Evolutionary conservation across 2,329 filamentous ascomycete species (phyloP), one percentile per base, ranked within the genome.

Genomic region (Fusarium penzigii): DNA sequence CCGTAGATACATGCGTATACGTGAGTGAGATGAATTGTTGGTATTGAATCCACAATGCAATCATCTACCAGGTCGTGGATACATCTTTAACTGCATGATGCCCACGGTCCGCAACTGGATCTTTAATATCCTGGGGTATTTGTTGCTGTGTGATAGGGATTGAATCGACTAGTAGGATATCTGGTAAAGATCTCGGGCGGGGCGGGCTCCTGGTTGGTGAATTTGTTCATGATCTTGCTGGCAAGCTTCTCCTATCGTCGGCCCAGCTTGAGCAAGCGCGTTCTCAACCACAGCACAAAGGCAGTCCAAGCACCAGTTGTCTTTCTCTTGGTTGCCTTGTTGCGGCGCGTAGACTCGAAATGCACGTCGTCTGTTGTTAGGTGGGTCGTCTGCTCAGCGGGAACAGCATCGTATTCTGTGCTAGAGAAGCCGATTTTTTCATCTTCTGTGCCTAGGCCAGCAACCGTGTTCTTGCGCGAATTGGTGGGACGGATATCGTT

Each of bases 251-350:
- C 55, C 70, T 73, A 74, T 58, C 70, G 70, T 61, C 70, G 67
- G 46, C 72, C 72, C 51, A 75, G 60, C 67, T 73, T 75, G 52
- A 75, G 65, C 51, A 75, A 62, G 49, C 72, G 68, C n/a, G 84
- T 87, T 53, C 83, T 75, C 25, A 87, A 66, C 84, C 84, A 87
- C 49, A 87, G 74, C 46, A 87, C 75, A 60, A 87, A 86, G 17
- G 77, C 78, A 8, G 80, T 84, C 83, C 84, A 87, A 39, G 82
- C 78, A 55, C 80, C 76, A 55, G 82, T 81, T 2, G 83, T 87
- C 71, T 80, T 83, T 59, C 75, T 78, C 72, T 86, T 87, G 51
- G 81, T 75, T 8, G 74, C 74, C 61, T 71, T 76, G 52, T 70
- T 71, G 51, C 79, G 72, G 38, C 70, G 68, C 5, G 70, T 72